Percentiles rank a stretch among this genome's conserved stretches.
These are phyloP conservation scores for Neurospora sp. DNA, from an alignment of 2,329 filamentous ascomycete species.

Conservation along the genomic window DNA sequence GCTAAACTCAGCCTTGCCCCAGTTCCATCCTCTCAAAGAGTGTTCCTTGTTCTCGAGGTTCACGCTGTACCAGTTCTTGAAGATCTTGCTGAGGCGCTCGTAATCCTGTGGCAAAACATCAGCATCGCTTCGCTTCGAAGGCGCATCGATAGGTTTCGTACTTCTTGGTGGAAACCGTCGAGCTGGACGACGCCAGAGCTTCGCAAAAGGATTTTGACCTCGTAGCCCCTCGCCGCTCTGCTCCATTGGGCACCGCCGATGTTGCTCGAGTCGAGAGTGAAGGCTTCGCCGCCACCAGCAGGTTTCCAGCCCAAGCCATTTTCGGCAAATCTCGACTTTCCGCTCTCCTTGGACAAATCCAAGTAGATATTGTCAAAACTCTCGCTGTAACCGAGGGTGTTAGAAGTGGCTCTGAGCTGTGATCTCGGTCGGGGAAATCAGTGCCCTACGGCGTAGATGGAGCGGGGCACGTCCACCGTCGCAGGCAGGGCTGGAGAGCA, in stretches of 20 bases:
- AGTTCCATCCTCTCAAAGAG: slow-evolving; percentile 94
- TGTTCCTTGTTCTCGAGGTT: slow-evolving; percentile 89
- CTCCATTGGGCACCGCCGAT: slow-evolving; percentile 90
- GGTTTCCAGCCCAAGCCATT: slow-evolving; percentile 95
- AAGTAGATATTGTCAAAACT: slow-evolving; percentile 97
- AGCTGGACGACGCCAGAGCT: slow-evolving; percentile 82
- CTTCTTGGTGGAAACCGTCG: slow-evolving; percentile 88
- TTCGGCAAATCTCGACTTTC: slow-evolving; percentile 91
- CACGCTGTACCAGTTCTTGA: slow-evolving; percentile 97
- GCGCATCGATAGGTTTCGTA: slow-evolving; percentile 22
- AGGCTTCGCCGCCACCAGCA: slow-evolving; percentile 74
- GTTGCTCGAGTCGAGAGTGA: slow-evolving; percentile 81
- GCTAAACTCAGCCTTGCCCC: slow-evolving; percentile 95
- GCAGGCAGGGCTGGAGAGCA: not conserved
- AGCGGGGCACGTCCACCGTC: not conserved
- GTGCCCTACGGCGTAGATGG: not conserved
- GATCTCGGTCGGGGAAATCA: slow-evolving; percentile 1
- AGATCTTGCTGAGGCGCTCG: slow-evolving; percentile 81
- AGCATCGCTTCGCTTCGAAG: slow-evolving; percentile 3
- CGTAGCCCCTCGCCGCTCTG: slow-evolving; percentile 80
- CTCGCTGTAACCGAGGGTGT: slow-evolving; percentile 43
- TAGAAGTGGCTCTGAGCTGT: slow-evolving; percentile 1
- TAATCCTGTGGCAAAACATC: slow-evolving; percentile 51
- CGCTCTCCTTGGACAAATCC: slow-evolving; percentile 84
- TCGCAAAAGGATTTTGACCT: slow-evolving; percentile 82